Percentiles rank a stretch among this genome's conserved stretches.
Evolutionary conservation across 148 eudicot species (phyloP).

Genomic region (Rhododendron henanense): DNA sequence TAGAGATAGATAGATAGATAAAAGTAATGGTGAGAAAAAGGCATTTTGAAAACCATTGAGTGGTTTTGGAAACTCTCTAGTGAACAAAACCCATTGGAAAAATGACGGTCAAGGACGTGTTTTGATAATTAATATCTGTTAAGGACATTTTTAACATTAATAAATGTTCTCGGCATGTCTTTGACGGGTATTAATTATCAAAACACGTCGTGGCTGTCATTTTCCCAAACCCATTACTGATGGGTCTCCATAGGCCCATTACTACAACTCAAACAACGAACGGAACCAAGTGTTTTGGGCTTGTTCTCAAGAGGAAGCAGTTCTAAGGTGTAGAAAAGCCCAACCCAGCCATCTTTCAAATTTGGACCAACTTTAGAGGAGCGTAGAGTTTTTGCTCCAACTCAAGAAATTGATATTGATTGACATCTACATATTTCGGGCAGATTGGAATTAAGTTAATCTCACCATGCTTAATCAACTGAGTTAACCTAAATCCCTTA

Average conservation of each 20-base stretch:
- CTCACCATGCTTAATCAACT: not conserved
- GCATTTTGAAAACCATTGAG: no score
- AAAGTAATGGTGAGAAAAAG: no score
- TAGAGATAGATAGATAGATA: no score
- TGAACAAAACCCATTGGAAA: no score
- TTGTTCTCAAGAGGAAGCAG: not conserved
- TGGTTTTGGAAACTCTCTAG: no score
- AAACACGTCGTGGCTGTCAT: no score
- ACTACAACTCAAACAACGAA: not conserved
- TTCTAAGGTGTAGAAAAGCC: not conserved
- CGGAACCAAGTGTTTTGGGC: not conserved
- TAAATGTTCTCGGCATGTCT: no score
- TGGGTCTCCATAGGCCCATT: not conserved
- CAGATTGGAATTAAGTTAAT: not conserved
- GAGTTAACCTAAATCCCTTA: not conserved
- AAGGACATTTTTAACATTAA: no score
- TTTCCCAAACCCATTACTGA: not conserved
- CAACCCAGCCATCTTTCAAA: not conserved
- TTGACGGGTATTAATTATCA: no score
- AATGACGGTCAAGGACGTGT: no score
- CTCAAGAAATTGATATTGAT: not conserved
- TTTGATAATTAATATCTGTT: no score
- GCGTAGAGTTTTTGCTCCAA: not conserved
- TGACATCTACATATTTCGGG: not conserved
- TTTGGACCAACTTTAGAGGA: not conserved